Base-by-base conservation (phyloP, 2,329 filamentous ascomycete genomes). In the Penicillium sp. region DNA sequence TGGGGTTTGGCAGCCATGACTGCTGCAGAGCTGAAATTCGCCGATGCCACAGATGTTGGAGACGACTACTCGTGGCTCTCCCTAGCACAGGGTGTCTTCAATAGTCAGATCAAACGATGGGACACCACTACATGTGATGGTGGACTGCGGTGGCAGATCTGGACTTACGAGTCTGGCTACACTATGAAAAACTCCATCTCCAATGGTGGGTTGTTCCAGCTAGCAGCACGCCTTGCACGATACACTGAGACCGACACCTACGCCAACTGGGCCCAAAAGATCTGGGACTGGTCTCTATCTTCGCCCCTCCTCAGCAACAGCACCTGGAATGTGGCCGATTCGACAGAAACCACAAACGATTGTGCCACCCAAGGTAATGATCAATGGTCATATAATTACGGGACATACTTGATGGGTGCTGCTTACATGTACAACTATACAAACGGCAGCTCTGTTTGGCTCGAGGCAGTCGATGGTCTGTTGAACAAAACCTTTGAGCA, bases 141-240 rank as follows among this genome's bases (percentile, higher is more conserved):
- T 60, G 91, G 90, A 4, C 77, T 95, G 51, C 81, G 85, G 54
- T 93, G 90, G 90, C 91, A 96, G 77, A 92, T 96, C 64, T 93
- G 88, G 71, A 77, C 82, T 1, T 84, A 83, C 65, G 93, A 96
- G 71, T 86, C 87, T 61, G 91, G 91, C 6, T 87, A 91, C 71
- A 82, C 85, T 67, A 95, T 96, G 82, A 95, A 92, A 75, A 93
- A 93, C 77, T 83, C 87, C 13, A 86, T 93, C 65, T 87, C 87
- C 61, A 95, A 95, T 72, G 90, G 90, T 42, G 87, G 86, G 16
- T 85, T 95, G 70, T 93, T 96, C 72, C 89, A 92, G 67, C 81
- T 96, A 16, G 87, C 88, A 2, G 90, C 90, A 1, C 87, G 90
- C 19, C 81, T 93, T 19, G 89, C 87, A 27, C 84, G 87, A 45